phyloP scores from a whole-genome alignment of 352 stramenopile species.

The Pythium periplocum region DNA sequence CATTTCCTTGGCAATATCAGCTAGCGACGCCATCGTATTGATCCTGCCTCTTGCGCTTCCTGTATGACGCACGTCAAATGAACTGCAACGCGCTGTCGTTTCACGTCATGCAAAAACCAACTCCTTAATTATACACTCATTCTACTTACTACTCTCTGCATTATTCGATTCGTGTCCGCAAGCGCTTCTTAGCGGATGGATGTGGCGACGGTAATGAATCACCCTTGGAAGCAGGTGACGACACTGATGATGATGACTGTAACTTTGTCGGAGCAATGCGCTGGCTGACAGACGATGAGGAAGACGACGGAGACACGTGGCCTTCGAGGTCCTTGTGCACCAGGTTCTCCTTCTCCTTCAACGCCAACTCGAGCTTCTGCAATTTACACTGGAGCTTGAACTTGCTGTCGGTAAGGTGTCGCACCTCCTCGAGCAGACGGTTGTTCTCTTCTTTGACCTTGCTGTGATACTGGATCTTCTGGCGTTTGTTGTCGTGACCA shows the following conservation, averaged over 20 bases:
- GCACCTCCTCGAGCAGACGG: conserved; percentile 59
- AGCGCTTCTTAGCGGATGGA: too few species aligned
- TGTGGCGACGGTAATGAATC: too few species aligned
- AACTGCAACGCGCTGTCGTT: too few species aligned
- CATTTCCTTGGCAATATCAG: conserved; percentile 54
- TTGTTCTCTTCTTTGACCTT: conserved; percentile 85
- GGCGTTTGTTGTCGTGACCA: conserved; percentile 68
- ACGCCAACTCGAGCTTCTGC: conserved; percentile 34
- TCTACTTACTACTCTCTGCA: too few species aligned
- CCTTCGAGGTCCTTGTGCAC: conserved; percentile 16
- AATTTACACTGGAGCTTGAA: conserved; percentile 43
- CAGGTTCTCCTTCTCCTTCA: conserved; percentile 77
- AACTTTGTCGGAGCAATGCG: conserved; percentile 1
- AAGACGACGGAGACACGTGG: conserved; percentile 8
- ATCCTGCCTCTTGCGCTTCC: background rate
- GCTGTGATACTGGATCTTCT: conserved; percentile 82
- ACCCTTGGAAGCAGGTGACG: too few species aligned
- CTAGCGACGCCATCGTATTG: conserved; percentile 10
- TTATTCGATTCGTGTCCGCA: too few species aligned
- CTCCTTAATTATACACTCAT: too few species aligned
- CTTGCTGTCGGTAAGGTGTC: conserved; percentile 59
- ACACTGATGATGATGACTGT: too few species aligned
- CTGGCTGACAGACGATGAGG: conserved; percentile 5
- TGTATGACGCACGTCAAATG: background rate
- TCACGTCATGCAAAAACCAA: too few species aligned